Base-by-base conservation (phyloP, 2,329 filamentous ascomycete genomes). In the Ceratocystis papillata region DNA sequence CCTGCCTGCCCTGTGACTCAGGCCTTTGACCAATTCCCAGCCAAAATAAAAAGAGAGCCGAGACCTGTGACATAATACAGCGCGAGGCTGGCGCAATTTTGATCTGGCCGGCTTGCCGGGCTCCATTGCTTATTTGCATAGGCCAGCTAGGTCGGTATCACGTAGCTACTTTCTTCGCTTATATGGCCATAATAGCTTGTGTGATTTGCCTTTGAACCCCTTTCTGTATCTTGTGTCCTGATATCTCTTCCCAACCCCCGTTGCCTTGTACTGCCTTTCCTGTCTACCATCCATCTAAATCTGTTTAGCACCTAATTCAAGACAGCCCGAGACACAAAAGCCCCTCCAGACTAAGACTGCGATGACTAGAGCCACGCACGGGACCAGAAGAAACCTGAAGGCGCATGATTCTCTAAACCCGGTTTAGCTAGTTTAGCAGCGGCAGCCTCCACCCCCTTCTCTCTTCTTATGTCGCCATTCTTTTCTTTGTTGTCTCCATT, bases 251-350 rank as follows among this genome's bases (percentile, higher is more conserved):
- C 37, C 37, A 41, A 15, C 37, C 37, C 37, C 37, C 37, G 12
- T 15, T 12, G 37, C 37, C 37, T 41, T 50, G 48, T 50, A 8
- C 22, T 12, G 22, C 22, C 20, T 20, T 10, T 55, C 20, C 50
- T 15, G 22, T 22, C 6, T 12, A 22, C 17, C 25, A 20, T 30
- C 53, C 15, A 20, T 30, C 25, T 15, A 28, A 5, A 57, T 8
- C 22, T 30, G 22, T 28, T 30, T n/a, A 17, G 12, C 28, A 20
- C 55, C 10, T n/a, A 59, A 3, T 17, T n/a, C 55, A 37, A 37
- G 53, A 57, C 53, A 57, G 22, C 22, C 53, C 53, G 28, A 57
- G 53, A 57, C 53, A 55, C 20, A 25, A 33, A 33, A 30, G 28
- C 30, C 22, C 53, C 53, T 33, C 12, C 6, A 41, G 10, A 41